Evolutionary conservation across 371 early-diverging fungal genomes (phyloP).

Genomic region (Zopfochytrium polystomum): DNA sequence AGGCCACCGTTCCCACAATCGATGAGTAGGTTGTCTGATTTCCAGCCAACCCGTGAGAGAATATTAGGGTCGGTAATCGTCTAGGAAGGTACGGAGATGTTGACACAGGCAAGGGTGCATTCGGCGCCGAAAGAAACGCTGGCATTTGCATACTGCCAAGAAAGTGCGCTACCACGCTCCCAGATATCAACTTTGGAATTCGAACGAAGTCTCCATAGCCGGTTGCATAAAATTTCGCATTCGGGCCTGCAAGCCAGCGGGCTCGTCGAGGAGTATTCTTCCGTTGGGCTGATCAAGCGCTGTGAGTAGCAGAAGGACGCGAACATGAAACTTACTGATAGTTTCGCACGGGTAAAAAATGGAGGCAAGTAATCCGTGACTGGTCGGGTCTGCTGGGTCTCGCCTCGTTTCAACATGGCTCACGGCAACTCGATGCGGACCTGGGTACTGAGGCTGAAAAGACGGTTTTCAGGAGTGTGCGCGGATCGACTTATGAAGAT

Average conservation of each 20-base stretch:
- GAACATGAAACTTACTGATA: too few species aligned
- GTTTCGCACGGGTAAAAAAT: conserved; percentile 17
- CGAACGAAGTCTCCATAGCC: background rate
- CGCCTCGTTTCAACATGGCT: background rate
- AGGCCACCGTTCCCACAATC: conserved; percentile 9
- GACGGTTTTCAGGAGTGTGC: too few species aligned
- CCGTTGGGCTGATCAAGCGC: background rate
- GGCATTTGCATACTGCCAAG: background rate
- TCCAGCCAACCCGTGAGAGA: conserved; percentile 24
- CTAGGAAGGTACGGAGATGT: background rate
- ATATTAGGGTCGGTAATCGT: conserved; percentile 9
- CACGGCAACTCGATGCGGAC: background rate
- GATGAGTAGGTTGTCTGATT: conserved; percentile 20
- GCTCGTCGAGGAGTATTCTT: background rate
- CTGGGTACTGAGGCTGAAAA: background rate
- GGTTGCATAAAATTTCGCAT: background rate
- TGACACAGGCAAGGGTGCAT: background rate
- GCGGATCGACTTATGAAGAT: too few species aligned
- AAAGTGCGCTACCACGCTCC: background rate
- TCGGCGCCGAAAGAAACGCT: background rate
- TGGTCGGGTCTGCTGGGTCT: conserved; percentile 1
- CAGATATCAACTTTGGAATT: background rate
- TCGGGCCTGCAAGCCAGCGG: background rate
- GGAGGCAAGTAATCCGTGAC: conserved; percentile 7
- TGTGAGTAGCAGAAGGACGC: background rate